Evolutionary conservation across 139 green algal genomes (phyloP).

Genomic region (Tetratostichococcus sp.): DNA sequence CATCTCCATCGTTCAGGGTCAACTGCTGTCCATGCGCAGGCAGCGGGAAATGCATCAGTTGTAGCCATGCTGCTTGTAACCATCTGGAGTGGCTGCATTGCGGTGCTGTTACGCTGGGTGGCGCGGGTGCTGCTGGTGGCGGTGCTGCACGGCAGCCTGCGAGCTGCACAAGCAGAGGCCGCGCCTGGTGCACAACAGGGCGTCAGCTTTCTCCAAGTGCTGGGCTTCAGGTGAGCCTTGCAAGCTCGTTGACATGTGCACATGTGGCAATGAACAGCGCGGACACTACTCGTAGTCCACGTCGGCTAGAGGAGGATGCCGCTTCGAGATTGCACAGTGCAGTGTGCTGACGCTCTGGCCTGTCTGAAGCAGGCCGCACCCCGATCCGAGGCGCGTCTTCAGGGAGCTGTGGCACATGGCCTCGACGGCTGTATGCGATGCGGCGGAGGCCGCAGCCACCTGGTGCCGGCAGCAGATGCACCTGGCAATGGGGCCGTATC

Average conservation of each 20-base stretch:
- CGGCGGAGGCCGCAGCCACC: no score
- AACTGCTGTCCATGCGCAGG: no score
- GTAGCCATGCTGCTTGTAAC: no score
- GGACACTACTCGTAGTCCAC: no score
- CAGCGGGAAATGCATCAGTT: no score
- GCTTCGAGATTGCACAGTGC: no score
- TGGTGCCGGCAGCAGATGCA: background rate
- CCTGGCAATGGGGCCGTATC: background rate
- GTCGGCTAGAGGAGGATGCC: no score
- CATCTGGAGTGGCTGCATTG: no score
- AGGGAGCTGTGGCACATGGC: background rate
- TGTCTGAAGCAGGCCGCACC: conserved; percentile 7
- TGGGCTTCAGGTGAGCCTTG: background rate
- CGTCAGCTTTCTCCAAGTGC: background rate
- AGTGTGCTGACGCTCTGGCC: background rate
- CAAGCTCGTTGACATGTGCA: no score
- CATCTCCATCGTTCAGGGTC: no score
- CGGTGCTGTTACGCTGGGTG: background rate
- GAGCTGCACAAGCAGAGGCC: background rate
- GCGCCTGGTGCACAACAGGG: no score
- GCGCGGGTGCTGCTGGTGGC: background rate
- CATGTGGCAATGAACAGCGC: no score
- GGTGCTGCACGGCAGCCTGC: background rate
- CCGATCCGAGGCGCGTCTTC: background rate
- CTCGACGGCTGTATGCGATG: background rate